These are phyloP conservation scores for Melastoma malabathricum DNA, from an alignment of 345 rosid species.

Conservation along the genomic window DNA sequence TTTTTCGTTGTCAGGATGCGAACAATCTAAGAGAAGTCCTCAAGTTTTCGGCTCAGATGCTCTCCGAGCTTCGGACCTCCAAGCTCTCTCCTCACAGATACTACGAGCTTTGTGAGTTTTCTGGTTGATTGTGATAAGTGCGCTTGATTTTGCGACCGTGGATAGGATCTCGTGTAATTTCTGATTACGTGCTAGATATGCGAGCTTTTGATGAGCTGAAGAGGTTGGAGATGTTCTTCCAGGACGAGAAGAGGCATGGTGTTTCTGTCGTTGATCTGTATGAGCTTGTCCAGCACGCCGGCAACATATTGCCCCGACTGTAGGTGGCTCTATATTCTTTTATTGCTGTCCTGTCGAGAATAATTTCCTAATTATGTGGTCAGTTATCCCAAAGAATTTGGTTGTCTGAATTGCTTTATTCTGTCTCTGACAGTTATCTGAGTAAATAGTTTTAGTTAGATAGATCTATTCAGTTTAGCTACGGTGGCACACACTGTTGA, in stretches of 20 bases:
- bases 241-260: constrained; percentile 70
- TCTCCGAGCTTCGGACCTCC: constrained; percentile 87
- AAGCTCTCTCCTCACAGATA: constrained; percentile 86
- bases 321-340: constrained; percentile 15
- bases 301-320: constrained; percentile 82
- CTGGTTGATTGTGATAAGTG: constrained; percentile 3
- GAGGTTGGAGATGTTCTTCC: constrained; percentile 75
- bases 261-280: constrained; percentile 65
- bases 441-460: too few species aligned
- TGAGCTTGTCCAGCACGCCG: constrained; percentile 94
- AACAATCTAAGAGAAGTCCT: constrained; percentile 79
- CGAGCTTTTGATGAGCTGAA: constrained; percentile 80
- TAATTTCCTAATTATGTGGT: not conserved
- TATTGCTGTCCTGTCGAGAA: not conserved
- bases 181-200: constrained; percentile 33
- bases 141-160: constrained; percentile 1
- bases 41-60: constrained; percentile 81
- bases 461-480: too few species aligned
- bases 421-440: too few species aligned
- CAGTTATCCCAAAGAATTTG: too few species aligned
- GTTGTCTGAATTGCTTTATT: too few species aligned
- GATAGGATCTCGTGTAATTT: not conserved
- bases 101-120: constrained; percentile 61
- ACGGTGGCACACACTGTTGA: too few species aligned
- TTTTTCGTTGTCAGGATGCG: constrained; percentile 37